phyloP scores from a whole-genome alignment of 169 alveolate species.

The Cryptosporidium baileyi region DNA sequence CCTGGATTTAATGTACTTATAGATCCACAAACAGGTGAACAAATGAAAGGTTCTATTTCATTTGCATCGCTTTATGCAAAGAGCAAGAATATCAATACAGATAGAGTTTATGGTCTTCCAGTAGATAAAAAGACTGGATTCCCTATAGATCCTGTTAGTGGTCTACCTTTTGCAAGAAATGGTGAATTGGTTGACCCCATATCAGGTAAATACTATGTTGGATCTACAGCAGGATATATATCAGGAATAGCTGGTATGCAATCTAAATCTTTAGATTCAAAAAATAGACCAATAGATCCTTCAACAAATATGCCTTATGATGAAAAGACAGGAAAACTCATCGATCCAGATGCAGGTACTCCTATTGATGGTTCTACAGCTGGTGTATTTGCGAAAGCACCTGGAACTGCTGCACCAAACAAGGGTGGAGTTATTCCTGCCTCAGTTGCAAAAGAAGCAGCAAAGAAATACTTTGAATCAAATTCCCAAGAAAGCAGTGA shows the following conservation, averaged over 20 bases:
- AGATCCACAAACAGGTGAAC: constrained; percentile 52
- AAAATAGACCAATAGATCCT: constrained; percentile 50
- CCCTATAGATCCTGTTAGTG: constrained; percentile 65
- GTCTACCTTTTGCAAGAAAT: constrained; percentile 36
- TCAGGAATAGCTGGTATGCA: constrained; percentile 62
- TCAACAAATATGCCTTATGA: constrained; percentile 68
- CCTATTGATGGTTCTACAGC: constrained; percentile 49
- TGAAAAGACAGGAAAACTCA: constrained; percentile 13
- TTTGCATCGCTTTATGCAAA: constrained; percentile 11
- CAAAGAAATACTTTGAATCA: constrained; percentile 1
- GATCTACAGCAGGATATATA: constrained; percentile 39
- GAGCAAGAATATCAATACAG: constrained; percentile 40
- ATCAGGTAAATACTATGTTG: constrained; percentile 38
- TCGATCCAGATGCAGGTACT: constrained; percentile 43
- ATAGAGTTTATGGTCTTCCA: constrained; percentile 42
- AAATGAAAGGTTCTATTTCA: constrained; percentile 32
- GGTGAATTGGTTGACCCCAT: constrained; percentile 20
- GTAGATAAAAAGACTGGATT: constrained; percentile 47
- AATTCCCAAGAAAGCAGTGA: neutral
- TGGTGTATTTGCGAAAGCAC: constrained; percentile 43
- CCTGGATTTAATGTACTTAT: constrained; percentile 52
- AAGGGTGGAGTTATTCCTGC: constrained; percentile 66
- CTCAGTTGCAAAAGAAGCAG: constrained; percentile 51
- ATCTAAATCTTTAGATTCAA: neutral
- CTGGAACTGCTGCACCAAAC: constrained; percentile 67